These are phyloP conservation scores for Berkeleyomyces basicola DNA, from an alignment of 2,329 filamentous ascomycete genomes.

Conservation along the genomic window DNA sequence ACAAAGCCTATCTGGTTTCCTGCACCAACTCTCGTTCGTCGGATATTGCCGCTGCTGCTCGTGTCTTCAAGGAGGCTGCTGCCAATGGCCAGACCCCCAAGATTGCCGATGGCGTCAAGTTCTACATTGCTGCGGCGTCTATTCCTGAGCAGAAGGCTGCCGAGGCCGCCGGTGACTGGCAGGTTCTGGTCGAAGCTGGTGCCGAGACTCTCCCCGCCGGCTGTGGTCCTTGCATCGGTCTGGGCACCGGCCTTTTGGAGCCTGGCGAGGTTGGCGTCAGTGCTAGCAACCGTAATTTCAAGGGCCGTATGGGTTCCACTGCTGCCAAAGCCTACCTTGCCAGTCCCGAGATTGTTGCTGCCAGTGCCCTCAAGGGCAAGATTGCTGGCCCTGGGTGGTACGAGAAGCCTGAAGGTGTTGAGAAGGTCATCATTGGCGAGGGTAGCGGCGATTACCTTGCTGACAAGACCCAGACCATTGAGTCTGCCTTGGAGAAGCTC, in stretches of 20 bases:
- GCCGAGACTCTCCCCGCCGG: slow-evolving; percentile 53
- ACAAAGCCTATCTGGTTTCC: slow-evolving; percentile 70
- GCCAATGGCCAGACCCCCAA: slow-evolving; percentile 47
- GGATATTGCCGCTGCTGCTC: slow-evolving; percentile 66
- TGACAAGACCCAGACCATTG: slow-evolving; percentile 48
- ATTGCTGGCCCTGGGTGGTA: slow-evolving; percentile 70
- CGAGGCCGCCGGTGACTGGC: slow-evolving; percentile 74
- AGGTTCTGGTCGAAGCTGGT: slow-evolving; percentile 64
- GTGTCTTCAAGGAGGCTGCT: slow-evolving; percentile 68
- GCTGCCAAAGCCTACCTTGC: slow-evolving; percentile 73
- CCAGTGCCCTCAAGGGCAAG: slow-evolving; percentile 58
- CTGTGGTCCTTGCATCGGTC: slow-evolving; percentile 75
- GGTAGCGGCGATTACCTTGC: slow-evolving; percentile 49
- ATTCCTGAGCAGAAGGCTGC: slow-evolving; percentile 57
- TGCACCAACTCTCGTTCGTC: slow-evolving; percentile 78
- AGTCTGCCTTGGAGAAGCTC: slow-evolving; percentile 55
- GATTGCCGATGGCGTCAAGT: slow-evolving; percentile 58
- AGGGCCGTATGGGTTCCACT: slow-evolving; percentile 71
- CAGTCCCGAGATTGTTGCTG: slow-evolving; percentile 81
- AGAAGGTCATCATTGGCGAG: slow-evolving; percentile 53
- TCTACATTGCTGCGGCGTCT: slow-evolving; percentile 85
- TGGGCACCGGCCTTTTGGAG: slow-evolving; percentile 62
- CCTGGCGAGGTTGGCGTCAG: slow-evolving; percentile 74
- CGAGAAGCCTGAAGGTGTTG: slow-evolving; percentile 48
- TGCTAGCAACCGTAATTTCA: slow-evolving; percentile 78